Evolutionary conservation across 768 basidiomycete species (phyloP), one percentile per base, ranked within the genome.

Genomic region (Saitozyma podzolica): DNA sequence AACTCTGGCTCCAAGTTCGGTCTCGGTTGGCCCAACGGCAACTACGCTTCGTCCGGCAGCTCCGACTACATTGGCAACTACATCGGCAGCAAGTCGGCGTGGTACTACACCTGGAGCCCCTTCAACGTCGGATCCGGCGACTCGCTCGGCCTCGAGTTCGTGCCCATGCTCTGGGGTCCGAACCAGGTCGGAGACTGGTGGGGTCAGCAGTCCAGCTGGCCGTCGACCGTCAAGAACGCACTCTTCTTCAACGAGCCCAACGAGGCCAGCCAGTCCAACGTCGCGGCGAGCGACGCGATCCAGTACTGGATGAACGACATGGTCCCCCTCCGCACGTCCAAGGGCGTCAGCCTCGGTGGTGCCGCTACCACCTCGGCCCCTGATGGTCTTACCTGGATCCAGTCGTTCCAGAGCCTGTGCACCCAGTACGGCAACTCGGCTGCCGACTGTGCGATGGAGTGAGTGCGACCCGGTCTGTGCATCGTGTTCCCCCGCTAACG

Each of bases 161-260:
- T 84, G 42, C 84, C 88, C 19, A 88, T 89, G 88, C 77, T 90
- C 0, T 92, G 89, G 89, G 81, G 84, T 14, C 88, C 89, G 76
- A 67, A 81, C 60, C 74, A 73, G 2, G 84, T 87, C 40, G 79
- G 47, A 8, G 71, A 71, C 47, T 75, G 62, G 61, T 63, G 55
- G 49, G 42, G 56, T 45, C 61, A 61, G 49, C 69, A 82, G 53
- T 65, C 76, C 14, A 86, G 85, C 45, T 86, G 88, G 69, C 84
- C 86, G 57, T 65, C 62, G 11, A 75, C 64, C 9, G 73, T 76
- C 68, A 79, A 20, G 70, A 72, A 74, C 57, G 85, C 83, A 47
- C 66, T 89, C 19, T 88, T 86, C 57, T 79, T 84, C 74, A 96
- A 95, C 72, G 93, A 92, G 76, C 90, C 90, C 37, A 86, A 94